A percentile compares a stretch with the other conserved stretches of the same genome.
These are phyloP conservation scores for Ramaria sp. DNA, from an alignment of 768 basidiomycete genomes.

Conservation along the genomic window DNA sequence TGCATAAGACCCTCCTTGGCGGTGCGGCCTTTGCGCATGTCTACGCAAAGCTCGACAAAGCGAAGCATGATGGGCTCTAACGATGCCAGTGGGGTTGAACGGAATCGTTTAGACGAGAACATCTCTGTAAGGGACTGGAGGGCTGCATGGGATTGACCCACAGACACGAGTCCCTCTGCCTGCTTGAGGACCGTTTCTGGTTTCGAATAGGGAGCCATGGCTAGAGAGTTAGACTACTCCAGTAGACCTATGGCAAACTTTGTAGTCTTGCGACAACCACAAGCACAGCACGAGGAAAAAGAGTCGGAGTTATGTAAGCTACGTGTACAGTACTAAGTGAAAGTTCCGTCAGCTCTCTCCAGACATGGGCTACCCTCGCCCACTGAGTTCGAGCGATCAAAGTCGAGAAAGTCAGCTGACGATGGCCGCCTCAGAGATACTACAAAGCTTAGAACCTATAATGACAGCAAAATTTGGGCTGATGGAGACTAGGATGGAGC, in stretches of 20 bases:
- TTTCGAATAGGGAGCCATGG: conserved; percentile 84
- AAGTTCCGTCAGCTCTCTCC: too few species aligned
- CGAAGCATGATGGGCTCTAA: conserved; percentile 94
- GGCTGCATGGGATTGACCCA: conserved; percentile 83
- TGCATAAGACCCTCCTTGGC: conserved; percentile 95
- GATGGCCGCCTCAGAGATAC: too few species aligned
- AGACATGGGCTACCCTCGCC: too few species aligned
- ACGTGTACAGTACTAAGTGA: too few species aligned
- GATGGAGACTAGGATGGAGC: too few species aligned
- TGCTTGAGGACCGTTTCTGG: conserved; percentile 87
- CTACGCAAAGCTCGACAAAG: conserved; percentile 93
- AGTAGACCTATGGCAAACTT: not conserved
- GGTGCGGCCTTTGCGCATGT: conserved; percentile 85
- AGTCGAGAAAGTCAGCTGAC: too few species aligned
- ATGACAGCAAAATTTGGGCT: too few species aligned
- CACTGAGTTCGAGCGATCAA: too few species aligned
- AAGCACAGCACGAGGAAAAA: too few species aligned
- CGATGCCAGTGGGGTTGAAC: conserved; percentile 76
- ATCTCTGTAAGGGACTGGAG: conserved; percentile 86
- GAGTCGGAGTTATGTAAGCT: too few species aligned
- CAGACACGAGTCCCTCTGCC: conserved; percentile 88
- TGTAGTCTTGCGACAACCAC: too few species aligned
- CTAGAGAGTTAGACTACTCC: not conserved
- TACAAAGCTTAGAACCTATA: too few species aligned
- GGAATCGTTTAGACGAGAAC: conserved; percentile 89